These are phyloP conservation scores for Moesziomyces antarcticus DNA, from an alignment of 1,284 basidiomycete genomes.

Conservation along the genomic window DNA sequence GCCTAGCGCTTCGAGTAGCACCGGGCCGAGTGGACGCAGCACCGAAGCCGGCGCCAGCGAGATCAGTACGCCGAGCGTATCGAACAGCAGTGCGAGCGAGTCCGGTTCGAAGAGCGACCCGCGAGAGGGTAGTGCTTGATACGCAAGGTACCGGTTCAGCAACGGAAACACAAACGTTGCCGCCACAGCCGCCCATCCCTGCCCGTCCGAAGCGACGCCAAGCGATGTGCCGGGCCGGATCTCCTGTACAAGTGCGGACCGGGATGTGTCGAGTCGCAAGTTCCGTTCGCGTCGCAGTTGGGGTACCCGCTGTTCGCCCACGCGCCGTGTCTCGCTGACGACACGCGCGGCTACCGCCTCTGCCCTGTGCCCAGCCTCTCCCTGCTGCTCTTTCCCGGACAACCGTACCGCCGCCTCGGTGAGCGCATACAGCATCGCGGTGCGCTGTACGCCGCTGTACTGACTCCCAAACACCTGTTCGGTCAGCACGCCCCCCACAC, in stretches of 20 bases:
- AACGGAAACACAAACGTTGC: constrained; percentile 76
- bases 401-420: constrained; percentile 86
- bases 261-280: constrained; percentile 3
- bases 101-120: constrained; percentile 79
- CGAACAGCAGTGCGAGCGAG: constrained; percentile 79
- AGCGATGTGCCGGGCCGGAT: too few species aligned
- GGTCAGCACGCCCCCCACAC: constrained; percentile 76
- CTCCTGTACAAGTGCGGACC: neutral
- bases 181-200: constrained; percentile 30
- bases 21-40: neutral
- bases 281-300: constrained; percentile 17
- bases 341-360: constrained; percentile 13
- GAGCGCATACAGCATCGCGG: constrained; percentile 83
- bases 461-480: constrained; percentile 93
- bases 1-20: constrained; percentile 6
- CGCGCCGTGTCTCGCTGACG: constrained; percentile 7
- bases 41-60: neutral
- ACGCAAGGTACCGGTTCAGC: constrained; percentile 84
- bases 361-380: neutral
- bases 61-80: constrained; percentile 78
- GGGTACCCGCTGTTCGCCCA: constrained; percentile 43
- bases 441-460: constrained; percentile 86
- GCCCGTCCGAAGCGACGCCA: neutral
- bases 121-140: constrained; percentile 40
- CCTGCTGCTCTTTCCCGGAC: constrained; percentile 67